These are phyloP conservation scores for Gomphus bonarii DNA, from an alignment of 1,284 basidiomycete species.

Conservation along the genomic window DNA sequence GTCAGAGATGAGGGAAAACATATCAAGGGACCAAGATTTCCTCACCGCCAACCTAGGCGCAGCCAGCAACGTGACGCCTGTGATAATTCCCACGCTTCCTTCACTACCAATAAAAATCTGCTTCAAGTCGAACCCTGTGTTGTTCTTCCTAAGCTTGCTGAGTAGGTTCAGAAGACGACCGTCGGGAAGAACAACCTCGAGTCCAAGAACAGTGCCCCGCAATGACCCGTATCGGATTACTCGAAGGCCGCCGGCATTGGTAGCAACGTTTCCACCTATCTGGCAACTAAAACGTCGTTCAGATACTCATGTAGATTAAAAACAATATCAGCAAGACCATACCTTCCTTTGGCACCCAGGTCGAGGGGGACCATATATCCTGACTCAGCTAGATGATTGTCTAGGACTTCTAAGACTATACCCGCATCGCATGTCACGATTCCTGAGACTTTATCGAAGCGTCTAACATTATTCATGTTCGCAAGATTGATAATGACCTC, in stretches of 20 bases:
- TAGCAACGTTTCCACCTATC: slow-evolving; percentile 95
- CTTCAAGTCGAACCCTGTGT: slow-evolving; percentile 93
- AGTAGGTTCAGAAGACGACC: slow-evolving; percentile 89
- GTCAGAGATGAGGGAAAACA: not conserved
- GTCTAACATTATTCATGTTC: slow-evolving; percentile 79
- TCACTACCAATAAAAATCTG: slow-evolving; percentile 98
- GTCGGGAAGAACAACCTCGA: slow-evolving; percentile 94
- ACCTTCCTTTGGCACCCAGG: slow-evolving; percentile 95
- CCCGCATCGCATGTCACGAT: slow-evolving; percentile 63
- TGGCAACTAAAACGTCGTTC: slow-evolving; percentile 54
- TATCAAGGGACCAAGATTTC: not conserved
- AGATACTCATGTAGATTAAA: too few species aligned
- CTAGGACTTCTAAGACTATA: slow-evolving; percentile 87
- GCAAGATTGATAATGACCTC: slow-evolving; percentile 83
- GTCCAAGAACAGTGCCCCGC: slow-evolving; percentile 92
- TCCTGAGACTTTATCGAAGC: slow-evolving; percentile 89
- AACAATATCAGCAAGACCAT: slow-evolving; percentile 51
- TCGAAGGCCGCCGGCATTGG: slow-evolving; percentile 94
- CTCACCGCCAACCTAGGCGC: slow-evolving; percentile 47
- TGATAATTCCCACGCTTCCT: slow-evolving; percentile 59
- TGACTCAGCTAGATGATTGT: slow-evolving; percentile 79
- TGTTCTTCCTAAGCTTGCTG: slow-evolving; percentile 88
- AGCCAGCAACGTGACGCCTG: slow-evolving; percentile 16
- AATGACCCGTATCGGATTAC: slow-evolving; percentile 92
- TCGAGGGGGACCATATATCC: slow-evolving; percentile 98